Conservation (phyloP, 768 basidiomycete genomes). For the Russula sp. region DNA sequence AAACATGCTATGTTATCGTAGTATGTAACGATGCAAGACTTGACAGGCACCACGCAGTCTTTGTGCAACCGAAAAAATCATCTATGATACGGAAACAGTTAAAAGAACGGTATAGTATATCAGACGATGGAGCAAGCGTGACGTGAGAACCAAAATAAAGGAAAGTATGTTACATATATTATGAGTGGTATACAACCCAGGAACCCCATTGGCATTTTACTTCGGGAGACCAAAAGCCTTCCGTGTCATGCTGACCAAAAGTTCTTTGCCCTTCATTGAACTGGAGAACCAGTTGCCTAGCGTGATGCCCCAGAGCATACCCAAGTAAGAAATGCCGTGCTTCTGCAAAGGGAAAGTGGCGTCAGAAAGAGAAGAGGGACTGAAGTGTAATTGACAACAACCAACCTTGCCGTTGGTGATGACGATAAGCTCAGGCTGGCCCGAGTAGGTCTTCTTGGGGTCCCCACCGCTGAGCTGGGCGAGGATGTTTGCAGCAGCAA, state of each 20-base stretch:
- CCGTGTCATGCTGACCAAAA: constrained; percentile 15
- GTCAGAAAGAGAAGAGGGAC: not conserved
- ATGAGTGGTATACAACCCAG: not conserved
- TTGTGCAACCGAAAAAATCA: not conserved
- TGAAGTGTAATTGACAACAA: not conserved
- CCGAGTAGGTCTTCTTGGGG: constrained; percentile 40
- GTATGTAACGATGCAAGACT: no score
- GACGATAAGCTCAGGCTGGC: constrained; percentile 47
- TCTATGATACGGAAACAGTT: not conserved
- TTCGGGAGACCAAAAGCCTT: constrained; percentile 14
- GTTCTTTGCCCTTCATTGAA: constrained; percentile 17
- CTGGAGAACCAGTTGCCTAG: constrained; percentile 23
- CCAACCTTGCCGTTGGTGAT: constrained; percentile 23
- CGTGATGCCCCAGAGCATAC: constrained; percentile 20
- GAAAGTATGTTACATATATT: constrained; percentile 13
- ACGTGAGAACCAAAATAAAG: not conserved
- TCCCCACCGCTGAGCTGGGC: constrained; percentile 36
- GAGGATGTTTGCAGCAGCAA: constrained; percentile 48
- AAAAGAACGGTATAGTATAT: not conserved
- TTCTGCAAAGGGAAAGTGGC: not conserved
- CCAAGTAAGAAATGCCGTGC: constrained; percentile 8
- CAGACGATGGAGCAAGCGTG: not conserved
- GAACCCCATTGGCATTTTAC: not conserved
- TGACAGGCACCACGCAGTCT: not conserved
- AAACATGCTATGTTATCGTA: not conserved